A percentile compares a stretch with the other conserved stretches of the same genome.
These are phyloP conservation scores for Trichosporon ovoides DNA, from an alignment of 1,284 basidiomycete species.

Conservation along the genomic window DNA sequence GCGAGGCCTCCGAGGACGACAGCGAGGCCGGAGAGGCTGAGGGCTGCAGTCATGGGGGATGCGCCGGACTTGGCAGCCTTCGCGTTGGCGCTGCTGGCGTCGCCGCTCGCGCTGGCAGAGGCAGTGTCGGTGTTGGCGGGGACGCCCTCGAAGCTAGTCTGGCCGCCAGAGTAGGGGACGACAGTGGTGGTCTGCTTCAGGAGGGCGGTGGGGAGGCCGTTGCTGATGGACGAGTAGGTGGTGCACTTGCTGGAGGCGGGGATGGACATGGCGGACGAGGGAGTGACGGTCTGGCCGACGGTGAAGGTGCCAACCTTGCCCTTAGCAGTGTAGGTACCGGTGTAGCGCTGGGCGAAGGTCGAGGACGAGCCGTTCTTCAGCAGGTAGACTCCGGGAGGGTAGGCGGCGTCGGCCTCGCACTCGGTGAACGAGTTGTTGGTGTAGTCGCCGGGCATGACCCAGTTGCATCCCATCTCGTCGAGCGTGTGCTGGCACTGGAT, in stretches of 20 bases:
- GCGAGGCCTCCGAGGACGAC: background rate
- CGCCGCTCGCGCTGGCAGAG: slow-evolving; percentile 15
- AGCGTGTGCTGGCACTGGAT: slow-evolving; percentile 46
- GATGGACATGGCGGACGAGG: slow-evolving; percentile 37
- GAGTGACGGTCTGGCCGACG: slow-evolving; percentile 46
- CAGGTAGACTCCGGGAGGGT: slow-evolving; percentile 48
- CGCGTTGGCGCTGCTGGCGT: slow-evolving; percentile 19
- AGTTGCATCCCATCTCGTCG: slow-evolving; percentile 50
- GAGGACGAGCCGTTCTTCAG: slow-evolving; percentile 41
- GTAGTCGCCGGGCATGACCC: slow-evolving; percentile 52
- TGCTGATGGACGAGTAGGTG: slow-evolving; percentile 44
- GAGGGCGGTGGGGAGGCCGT: slow-evolving; percentile 30
- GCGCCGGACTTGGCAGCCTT: slow-evolving; percentile 1
- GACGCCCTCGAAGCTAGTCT: slow-evolving; percentile 17
- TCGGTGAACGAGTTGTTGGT: slow-evolving; percentile 48
- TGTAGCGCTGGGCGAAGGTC: slow-evolving; percentile 50
- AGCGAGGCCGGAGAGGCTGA: slow-evolving; percentile 1
- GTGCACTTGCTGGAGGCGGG: slow-evolving; percentile 47
- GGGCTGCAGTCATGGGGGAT: slow-evolving; percentile 1
- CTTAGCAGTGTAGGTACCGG: slow-evolving; percentile 41
- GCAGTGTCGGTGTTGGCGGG: slow-evolving; percentile 10
- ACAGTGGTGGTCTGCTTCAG: slow-evolving; percentile 11
- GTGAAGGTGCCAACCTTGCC: slow-evolving; percentile 37
- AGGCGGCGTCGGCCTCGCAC: slow-evolving; percentile 48
- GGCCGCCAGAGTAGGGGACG: background rate